Evolutionary conservation across 805 yeast species (phyloP).

Genomic region (Candida tibetensis): DNA sequence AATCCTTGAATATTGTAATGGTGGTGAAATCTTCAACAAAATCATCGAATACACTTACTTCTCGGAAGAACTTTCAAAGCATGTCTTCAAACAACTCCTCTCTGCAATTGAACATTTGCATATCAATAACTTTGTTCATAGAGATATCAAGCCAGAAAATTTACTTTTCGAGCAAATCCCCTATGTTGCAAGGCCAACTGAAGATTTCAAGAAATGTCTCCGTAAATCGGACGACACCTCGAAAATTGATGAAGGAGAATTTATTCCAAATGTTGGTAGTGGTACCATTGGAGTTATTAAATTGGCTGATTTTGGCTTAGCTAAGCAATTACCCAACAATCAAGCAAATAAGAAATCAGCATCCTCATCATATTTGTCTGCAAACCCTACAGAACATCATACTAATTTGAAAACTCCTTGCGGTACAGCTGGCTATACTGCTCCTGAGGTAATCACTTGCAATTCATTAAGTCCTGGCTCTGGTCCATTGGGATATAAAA

Average conservation of each 20-base stretch:
- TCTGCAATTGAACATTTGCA: conserved; percentile 69
- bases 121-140: conserved; percentile 64
- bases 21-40: conserved; percentile 81
- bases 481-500: conserved; percentile 3
- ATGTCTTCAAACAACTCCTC: conserved; percentile 70
- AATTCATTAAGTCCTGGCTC: conserved; percentile 11
- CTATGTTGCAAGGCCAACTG: conserved; percentile 37
- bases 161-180: conserved; percentile 59
- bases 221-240: conserved; percentile 57
- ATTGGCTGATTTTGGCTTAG: conserved; percentile 68
- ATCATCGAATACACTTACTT: conserved; percentile 76
- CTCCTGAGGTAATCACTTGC: conserved; percentile 63
- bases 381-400: not conserved
- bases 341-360: not conserved
- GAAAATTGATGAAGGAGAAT: conserved; percentile 62
- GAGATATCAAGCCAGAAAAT: conserved; percentile 84
- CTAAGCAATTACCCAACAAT: conserved; percentile 47
- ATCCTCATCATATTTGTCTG: not conserved
- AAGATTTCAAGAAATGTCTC: conserved; percentile 23
- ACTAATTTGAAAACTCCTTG: conserved; percentile 61
- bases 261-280: conserved; percentile 51
- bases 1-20: conserved; percentile 64
- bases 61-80: conserved; percentile 68
- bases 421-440: conserved; percentile 75
- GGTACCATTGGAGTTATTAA: conserved; percentile 65